A percentile compares a stretch with the other conserved stretches of the same genome.
Conservation (phyloP, 2,329 filamentous ascomycete species). For the Exophiala spinifera region DNA sequence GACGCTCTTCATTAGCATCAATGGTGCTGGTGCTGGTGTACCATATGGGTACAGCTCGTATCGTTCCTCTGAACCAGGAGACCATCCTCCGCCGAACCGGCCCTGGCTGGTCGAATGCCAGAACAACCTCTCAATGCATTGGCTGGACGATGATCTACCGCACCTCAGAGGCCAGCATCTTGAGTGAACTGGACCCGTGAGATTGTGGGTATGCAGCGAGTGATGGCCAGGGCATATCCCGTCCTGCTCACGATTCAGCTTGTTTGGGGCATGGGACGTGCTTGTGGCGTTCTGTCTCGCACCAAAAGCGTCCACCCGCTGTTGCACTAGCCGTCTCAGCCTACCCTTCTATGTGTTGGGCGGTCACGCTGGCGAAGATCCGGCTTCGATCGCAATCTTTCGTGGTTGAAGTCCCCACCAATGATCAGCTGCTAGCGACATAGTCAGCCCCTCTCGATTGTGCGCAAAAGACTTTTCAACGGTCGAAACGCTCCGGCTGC, state of each 20-base stretch:
- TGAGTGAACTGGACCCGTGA: neutral
- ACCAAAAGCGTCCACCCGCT: conserved; percentile 9
- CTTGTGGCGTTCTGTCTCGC: conserved; percentile 17
- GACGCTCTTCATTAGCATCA: too few species aligned
- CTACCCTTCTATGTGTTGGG: conserved; percentile 3
- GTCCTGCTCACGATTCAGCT: conserved; percentile 4
- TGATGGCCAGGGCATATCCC: neutral
- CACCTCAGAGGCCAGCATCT: conserved; percentile 11
- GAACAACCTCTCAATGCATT: conserved; percentile 12
- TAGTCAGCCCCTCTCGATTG: conserved; percentile 3
- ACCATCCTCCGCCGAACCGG: neutral
- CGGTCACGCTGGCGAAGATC: conserved; percentile 15
- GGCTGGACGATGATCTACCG: conserved; percentile 21
- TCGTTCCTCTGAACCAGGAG: too few species aligned
- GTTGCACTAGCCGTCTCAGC: conserved; percentile 20
- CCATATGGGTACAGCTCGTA: too few species aligned
- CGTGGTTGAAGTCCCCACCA: conserved; percentile 9
- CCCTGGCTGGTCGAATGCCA: neutral
- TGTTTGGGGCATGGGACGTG: conserved; percentile 9
- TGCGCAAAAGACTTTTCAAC: conserved; percentile 17
- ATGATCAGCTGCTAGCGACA: conserved; percentile 4
- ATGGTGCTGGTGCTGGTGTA: too few species aligned
- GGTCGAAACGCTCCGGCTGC: conserved; percentile 25
- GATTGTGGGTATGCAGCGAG: conserved; percentile 1
- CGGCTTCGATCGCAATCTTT: conserved; percentile 12